These are phyloP conservation scores for Candida insectalens DNA, from an alignment of 805 yeast genomes.

Conservation along the genomic window DNA sequence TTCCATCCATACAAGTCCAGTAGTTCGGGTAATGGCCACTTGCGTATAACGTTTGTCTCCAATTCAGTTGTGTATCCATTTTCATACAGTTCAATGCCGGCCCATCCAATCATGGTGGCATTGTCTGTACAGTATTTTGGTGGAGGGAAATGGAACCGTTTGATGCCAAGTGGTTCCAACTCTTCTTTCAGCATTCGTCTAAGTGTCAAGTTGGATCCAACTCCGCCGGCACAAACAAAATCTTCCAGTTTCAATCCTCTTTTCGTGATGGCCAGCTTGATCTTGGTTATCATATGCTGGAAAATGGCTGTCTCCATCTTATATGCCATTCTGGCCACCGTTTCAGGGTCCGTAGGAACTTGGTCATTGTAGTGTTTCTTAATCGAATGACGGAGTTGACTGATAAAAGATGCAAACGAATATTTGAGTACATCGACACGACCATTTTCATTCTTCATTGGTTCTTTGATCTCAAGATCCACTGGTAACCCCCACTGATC, in stretches of 20 bases:
- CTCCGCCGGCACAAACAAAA: constrained; percentile 90
- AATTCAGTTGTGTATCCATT: constrained; percentile 39
- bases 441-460: constrained; percentile 40
- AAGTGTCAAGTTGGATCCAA: constrained; percentile 62
- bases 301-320: constrained; percentile 59
- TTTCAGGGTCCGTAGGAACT: constrained; percentile 11
- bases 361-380: constrained; percentile 14
- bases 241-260: constrained; percentile 32
- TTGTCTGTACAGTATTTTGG: constrained; percentile 80
- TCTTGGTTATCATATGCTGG: constrained; percentile 59
- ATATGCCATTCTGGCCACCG: constrained; percentile 40
- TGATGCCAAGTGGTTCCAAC: constrained; percentile 20
- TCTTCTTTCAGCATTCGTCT: constrained; percentile 36
- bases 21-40: constrained; percentile 70
- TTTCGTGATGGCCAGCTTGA: constrained; percentile 37
- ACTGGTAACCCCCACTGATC: constrained; percentile 22
- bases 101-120: constrained; percentile 96
- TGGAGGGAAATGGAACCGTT: constrained; percentile 57
- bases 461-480: constrained; percentile 30
- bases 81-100: constrained; percentile 84
- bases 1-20: constrained; percentile 43
- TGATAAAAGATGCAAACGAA: constrained; percentile 66
- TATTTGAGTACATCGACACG: constrained; percentile 40
- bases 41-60: constrained; percentile 54
- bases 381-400: constrained; percentile 19